These are phyloP conservation scores for Cunninghamia lanceolata DNA, from an alignment of 75 land plant species.

Conservation along the genomic window DNA sequence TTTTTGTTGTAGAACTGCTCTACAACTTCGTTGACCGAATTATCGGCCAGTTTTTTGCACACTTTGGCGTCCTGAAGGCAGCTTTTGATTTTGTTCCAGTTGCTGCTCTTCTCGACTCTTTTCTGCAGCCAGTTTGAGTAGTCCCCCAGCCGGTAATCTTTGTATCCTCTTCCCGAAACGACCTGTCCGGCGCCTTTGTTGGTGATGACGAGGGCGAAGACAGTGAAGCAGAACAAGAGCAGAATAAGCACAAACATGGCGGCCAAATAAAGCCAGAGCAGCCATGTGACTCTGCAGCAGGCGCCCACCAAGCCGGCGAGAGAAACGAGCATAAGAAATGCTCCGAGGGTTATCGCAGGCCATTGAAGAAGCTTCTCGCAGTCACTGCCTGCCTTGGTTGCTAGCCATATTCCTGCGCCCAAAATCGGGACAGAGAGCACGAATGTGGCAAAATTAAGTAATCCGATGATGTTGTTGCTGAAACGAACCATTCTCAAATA, in stretches of 20 bases:
- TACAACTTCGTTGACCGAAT: not conserved
- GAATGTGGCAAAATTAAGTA: constrained; percentile 25
- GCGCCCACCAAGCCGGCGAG: constrained; percentile 33
- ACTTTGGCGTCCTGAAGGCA: constrained; percentile 41
- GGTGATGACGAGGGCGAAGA: constrained; percentile 42
- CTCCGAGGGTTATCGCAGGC: constrained; percentile 30
- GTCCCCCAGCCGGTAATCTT: constrained; percentile 35
- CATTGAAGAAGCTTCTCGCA: constrained; percentile 38
- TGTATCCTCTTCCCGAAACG: constrained; percentile 23
- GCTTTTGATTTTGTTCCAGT: constrained; percentile 30
- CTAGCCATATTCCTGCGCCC: constrained; percentile 41
- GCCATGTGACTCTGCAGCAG: constrained; percentile 26
- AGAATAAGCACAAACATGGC: constrained; percentile 32
- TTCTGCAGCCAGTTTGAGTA: constrained; percentile 46
- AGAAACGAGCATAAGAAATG: constrained; percentile 27
- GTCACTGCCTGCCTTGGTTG: constrained; percentile 25
- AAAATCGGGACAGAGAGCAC: constrained; percentile 45
- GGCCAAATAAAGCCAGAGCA: constrained; percentile 30
- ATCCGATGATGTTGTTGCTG: constrained; percentile 25
- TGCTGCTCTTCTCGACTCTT: constrained; percentile 17
- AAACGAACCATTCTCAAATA: constrained; percentile 7
- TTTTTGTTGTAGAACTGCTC: constrained; percentile 25
- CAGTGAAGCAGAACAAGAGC: constrained; percentile 36
- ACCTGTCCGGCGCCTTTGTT: constrained; percentile 29
- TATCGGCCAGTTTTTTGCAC: constrained; percentile 14